Evolutionary conservation across 2,329 filamentous ascomycete species (phyloP), one percentile per base, ranked within the genome.

Genomic region (Nectriaceae sp.): DNA sequence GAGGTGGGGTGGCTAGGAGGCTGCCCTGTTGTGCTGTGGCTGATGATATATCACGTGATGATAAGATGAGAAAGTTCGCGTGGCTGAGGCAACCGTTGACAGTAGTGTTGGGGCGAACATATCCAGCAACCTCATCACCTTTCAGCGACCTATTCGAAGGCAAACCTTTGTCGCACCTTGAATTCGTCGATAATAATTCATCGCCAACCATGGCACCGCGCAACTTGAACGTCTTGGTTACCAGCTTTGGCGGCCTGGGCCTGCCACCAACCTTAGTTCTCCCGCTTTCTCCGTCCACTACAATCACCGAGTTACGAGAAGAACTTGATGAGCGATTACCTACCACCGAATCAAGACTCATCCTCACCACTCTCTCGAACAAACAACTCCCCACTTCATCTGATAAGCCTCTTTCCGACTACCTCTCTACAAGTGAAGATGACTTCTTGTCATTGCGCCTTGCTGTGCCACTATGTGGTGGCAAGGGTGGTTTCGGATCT

Each of bases 401-500:
- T 16, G 59, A 75, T 2, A 65, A 72, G 0, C 75, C 80, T 3
- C 74, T 95, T 21, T 80, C 82, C 11, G 76, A 78, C 11, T 79
- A 91, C 18, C 77, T 94, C 31, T 73, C 78, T 3, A 65, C 68
- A 26, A 59, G 63, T 4, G 54, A 80, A 44, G 83, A 88, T 74
- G 83, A 84, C 26, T 86, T 97, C 57, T 78, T 99, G 15, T 87
- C 91, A 0, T 80, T 99, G 4, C 89, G 91, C 45, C 83, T 99
- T 22, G 87, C 85, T 5, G 77, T 87, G 2, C 88, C 88, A 5
- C 74, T 97, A 33, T 89, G 87, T 60, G 94, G 95, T 74, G 95
- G 95, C 66, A 99, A 99, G 68, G 94, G 94, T 70, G 94, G 94
- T 64, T 99, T 99, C 67, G 94, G 94, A 45, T 97, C 93, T 2